These are phyloP conservation scores for Beauveria rudraprayagi DNA, from an alignment of 2,329 filamentous ascomycete species.

Conservation along the genomic window DNA sequence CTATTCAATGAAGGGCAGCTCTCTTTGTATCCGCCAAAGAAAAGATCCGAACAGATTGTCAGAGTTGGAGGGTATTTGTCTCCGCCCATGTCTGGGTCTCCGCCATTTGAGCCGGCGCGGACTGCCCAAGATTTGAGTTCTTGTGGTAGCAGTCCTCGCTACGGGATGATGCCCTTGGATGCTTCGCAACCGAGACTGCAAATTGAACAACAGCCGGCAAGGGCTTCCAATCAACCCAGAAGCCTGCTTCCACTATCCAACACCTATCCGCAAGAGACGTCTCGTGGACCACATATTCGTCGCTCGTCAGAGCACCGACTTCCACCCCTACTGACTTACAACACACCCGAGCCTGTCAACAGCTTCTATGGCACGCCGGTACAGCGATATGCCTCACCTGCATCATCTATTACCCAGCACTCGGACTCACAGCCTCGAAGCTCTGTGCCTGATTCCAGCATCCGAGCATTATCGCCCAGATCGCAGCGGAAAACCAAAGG, in stretches of 20 bases:
- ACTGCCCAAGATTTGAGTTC: neutral
- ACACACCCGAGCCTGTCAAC: slow-evolving; percentile 14
- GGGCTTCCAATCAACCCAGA: neutral
- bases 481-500: slow-evolving; percentile 64
- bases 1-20: slow-evolving; percentile 44
- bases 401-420: slow-evolving; percentile 6
- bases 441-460: neutral
- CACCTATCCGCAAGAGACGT: slow-evolving; percentile 21
- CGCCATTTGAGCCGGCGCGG: slow-evolving; percentile 45
- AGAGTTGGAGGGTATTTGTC: slow-evolving; percentile 57
- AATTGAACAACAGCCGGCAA: slow-evolving; percentile 19
- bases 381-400: neutral
- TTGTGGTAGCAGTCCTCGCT: slow-evolving; percentile 31
- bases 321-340: slow-evolving; percentile 19
- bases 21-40: slow-evolving; percentile 41
- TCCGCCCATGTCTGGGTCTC: slow-evolving; percentile 67
- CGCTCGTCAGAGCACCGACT: slow-evolving; percentile 19
- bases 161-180: slow-evolving; percentile 35
- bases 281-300: slow-evolving; percentile 20
- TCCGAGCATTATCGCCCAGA: slow-evolving; percentile 43
- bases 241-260: slow-evolving; percentile 18
- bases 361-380: neutral
- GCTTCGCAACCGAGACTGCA: slow-evolving; percentile 35
- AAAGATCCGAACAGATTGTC: slow-evolving; percentile 42
- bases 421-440: neutral